A percentile compares a stretch with the other conserved stretches of the same genome.
Conservation (phyloP, 108 stramenopile genomes). For the Aureococcus anophagefferens region DNA sequence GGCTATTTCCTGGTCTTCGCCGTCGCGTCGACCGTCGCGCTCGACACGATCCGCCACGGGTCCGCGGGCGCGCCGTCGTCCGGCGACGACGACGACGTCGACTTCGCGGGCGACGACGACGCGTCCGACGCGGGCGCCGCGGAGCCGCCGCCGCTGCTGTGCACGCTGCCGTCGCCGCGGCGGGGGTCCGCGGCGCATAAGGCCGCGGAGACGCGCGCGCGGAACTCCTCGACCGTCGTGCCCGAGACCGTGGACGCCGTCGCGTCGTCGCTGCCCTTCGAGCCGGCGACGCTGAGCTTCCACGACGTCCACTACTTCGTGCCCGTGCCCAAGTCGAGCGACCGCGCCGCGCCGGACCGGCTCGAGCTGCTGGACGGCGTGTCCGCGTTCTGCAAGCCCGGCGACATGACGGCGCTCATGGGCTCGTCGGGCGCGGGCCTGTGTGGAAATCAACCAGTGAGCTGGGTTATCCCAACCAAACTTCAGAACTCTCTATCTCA, state of each 20-base stretch:
- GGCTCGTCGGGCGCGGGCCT: constrained; percentile 39
- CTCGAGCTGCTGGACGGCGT: constrained; percentile 31
- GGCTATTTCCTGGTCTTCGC: background rate
- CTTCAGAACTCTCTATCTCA: too few relatives aligned
- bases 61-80: too few relatives aligned
- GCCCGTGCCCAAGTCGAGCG: constrained; percentile 11
- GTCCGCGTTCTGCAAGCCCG: constrained; percentile 29
- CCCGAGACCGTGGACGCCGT: background rate
- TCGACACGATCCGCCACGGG: too few relatives aligned
- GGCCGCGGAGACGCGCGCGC: too few relatives aligned
- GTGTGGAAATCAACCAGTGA: too few relatives aligned
- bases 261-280: constrained; percentile 3
- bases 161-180: background rate
- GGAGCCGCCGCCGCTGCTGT: background rate
- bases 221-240: too few relatives aligned
- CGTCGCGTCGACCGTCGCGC: background rate
- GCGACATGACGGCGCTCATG: constrained; percentile 47
- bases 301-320: constrained; percentile 13
- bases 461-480: too few relatives aligned
- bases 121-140: too few relatives aligned
- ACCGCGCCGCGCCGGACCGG: background rate
- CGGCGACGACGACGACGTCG: too few relatives aligned
- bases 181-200: too few relatives aligned
- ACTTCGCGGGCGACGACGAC: too few relatives aligned
- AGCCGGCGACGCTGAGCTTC: constrained; percentile 7